Evolutionary conservation across 75 land plant species (phyloP).

Genomic region (Selaginella moellendorffii): DNA sequence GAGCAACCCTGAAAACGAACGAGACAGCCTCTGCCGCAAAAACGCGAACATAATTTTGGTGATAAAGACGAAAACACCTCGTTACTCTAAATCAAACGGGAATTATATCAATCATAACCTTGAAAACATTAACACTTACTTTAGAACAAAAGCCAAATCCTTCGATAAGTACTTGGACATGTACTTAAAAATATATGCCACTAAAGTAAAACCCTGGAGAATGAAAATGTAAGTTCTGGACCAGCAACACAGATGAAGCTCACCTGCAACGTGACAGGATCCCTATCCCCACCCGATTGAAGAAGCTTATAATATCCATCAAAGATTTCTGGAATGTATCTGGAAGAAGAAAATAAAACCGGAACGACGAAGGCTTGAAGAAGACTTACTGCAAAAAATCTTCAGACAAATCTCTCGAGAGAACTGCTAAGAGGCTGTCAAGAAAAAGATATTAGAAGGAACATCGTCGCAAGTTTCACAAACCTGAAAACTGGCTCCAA

Average conservation of each 20-base stretch:
- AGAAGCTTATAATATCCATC: conserved; percentile 37
- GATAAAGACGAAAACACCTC: conserved; percentile 42
- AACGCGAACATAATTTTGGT: conserved; percentile 55
- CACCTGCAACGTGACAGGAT: conserved; percentile 77
- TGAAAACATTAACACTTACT: conserved; percentile 27
- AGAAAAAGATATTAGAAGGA: neutral
- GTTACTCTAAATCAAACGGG: conserved; percentile 38
- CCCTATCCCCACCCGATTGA: conserved; percentile 65
- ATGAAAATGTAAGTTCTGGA: neutral
- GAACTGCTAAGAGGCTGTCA: conserved; percentile 56
- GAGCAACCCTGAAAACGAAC: conserved; percentile 67
- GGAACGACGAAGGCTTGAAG: neutral
- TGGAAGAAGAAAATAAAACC: conserved; percentile 14
- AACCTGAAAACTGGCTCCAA: conserved; percentile 82
- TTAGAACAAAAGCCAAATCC: conserved; percentile 37
- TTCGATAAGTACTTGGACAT: conserved; percentile 53
- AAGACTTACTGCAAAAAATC: conserved; percentile 73
- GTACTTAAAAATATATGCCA: conserved; percentile 74
- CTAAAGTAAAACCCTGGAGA: conserved; percentile 65
- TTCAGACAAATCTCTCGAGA: conserved; percentile 64
- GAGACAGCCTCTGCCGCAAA: conserved; percentile 76
- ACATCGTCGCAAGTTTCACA: neutral
- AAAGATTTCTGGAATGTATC: conserved; percentile 39
- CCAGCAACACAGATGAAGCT: neutral
- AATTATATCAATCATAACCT: neutral